These are phyloP conservation scores for Gossypium ekmanianum DNA, from an alignment of 345 rosid genomes.

Conservation along the genomic window DNA sequence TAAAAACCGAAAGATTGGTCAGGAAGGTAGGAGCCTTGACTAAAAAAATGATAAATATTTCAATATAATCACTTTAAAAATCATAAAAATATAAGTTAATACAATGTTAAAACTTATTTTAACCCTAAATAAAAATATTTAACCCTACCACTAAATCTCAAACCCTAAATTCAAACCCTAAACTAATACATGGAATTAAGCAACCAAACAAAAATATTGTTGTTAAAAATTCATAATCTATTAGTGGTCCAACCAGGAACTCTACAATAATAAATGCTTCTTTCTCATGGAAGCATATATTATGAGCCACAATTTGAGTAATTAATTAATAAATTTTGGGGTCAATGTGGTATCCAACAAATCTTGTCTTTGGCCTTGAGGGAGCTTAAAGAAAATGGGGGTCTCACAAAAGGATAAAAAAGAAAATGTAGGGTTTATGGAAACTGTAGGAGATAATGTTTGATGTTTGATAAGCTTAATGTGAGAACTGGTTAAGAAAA, in stretches of 20 bases:
- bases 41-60: no score
- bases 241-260: not conserved
- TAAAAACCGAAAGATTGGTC: no score
- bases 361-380: not conserved
- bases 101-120: rapidly evolving
- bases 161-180: no score
- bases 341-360: constrained; percentile 12
- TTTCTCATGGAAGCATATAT: not conserved
- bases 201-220: not conserved
- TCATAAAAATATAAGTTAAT: no score
- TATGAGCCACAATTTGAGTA: not conserved
- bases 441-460: constrained; percentile 30
- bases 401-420: constrained; percentile 17
- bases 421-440: constrained; percentile 22
- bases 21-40: no score
- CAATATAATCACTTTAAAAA: no score
- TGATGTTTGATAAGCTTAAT: constrained; percentile 20
- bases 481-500: constrained; percentile 13
- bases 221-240: not conserved
- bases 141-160: no score
- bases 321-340: not conserved
- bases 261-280: not conserved
- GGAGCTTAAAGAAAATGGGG: not conserved
- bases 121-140: not conserved
- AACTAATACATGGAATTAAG: not conserved